phyloP scores from a whole-genome alignment of 2,329 filamentous ascomycete genomes.

The Ambrosiella cleistominuta region DNA sequence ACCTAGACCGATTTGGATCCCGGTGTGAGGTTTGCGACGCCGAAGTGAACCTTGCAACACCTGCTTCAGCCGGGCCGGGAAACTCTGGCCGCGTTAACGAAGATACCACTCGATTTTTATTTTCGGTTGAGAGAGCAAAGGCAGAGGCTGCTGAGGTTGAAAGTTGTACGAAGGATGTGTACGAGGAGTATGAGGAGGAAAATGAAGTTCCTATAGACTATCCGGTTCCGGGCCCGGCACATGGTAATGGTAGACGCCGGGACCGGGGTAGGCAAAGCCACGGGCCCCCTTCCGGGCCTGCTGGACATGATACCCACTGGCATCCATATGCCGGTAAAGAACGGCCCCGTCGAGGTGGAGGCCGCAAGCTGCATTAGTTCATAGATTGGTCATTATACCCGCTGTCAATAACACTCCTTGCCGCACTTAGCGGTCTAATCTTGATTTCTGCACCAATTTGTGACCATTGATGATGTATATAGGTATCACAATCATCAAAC shows the following conservation, averaged over 20 bases:
- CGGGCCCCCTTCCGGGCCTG: constrained; percentile 8
- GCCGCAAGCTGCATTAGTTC: constrained; percentile 9
- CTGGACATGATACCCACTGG: constrained; percentile 8
- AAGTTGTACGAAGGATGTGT: constrained; percentile 54
- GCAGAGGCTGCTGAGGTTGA: constrained; percentile 52
- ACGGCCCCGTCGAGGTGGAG: constrained; percentile 4
- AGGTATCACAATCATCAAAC: no score
- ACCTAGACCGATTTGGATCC: constrained; percentile 45
- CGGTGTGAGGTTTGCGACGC: constrained; percentile 36
- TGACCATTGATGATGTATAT: no score
- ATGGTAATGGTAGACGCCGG: constrained; percentile 10
- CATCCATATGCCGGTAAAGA: constrained; percentile 11
- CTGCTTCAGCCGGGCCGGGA: not conserved
- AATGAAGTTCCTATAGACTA: constrained; percentile 43
- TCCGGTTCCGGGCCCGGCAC: constrained; percentile 16
- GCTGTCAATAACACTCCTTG: not conserved
- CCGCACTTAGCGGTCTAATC: no score
- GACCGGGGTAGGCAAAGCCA: constrained; percentile 3
- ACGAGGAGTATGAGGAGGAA: constrained; percentile 61
- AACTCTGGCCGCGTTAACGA: constrained; percentile 28
- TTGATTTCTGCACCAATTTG: no score
- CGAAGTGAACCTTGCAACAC: constrained; percentile 15
- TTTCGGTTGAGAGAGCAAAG: constrained; percentile 59
- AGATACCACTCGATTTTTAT: constrained; percentile 75
- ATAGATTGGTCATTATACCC: not conserved